phyloP scores from a whole-genome alignment of 2,329 filamentous ascomycete genomes.

The Stagonosporopsis chrysanthemi region DNA sequence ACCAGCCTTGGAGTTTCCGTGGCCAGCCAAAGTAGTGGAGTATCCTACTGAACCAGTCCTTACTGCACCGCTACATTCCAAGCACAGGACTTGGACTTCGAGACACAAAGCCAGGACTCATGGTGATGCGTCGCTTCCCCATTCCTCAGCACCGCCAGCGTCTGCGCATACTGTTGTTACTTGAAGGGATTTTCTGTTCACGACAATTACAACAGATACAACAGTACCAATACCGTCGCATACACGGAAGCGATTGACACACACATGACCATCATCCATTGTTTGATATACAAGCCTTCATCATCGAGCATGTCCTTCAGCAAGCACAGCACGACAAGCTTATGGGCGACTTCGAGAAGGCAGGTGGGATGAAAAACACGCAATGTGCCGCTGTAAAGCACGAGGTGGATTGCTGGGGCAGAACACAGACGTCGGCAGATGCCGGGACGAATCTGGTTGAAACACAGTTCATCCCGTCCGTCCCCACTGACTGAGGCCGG shows the following conservation, averaged over 20 bases:
- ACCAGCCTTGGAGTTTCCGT: background rate
- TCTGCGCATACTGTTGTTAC: background rate
- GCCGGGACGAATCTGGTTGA: background rate
- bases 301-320: background rate
- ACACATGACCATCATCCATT: background rate
- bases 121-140: background rate
- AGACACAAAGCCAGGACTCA: background rate
- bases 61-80: constrained; percentile 6
- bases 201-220: background rate
- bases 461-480: background rate
- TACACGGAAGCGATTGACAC: too few relatives aligned
- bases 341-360: background rate
- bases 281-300: background rate
- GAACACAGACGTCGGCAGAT: background rate
- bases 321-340: background rate
- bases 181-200: background rate
- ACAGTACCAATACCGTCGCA: too few relatives aligned
- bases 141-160: constrained; percentile 1
- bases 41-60: background rate
- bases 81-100: constrained; percentile 7
- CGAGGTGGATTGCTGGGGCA: background rate
- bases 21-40: constrained; percentile 8
- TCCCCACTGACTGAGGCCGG: background rate
- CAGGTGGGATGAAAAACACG: background rate
- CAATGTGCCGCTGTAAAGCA: background rate